Base-by-base conservation (phyloP, 1,139 yeast species). In the Yamadazyma jaroonii region DNA sequence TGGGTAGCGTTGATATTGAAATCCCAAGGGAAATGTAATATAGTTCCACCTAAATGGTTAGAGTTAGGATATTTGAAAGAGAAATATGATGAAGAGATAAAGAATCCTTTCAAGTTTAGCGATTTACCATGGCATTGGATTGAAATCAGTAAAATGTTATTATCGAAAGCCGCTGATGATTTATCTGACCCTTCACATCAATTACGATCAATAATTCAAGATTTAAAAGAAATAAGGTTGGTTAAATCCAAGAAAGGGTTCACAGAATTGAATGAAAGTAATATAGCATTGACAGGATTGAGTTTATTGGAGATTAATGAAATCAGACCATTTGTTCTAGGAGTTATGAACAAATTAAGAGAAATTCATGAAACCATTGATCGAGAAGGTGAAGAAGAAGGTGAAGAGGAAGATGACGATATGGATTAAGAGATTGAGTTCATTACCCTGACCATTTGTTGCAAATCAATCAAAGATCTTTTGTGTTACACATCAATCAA, bases 41-140 rank as follows among this genome's bases (percentile, higher is more conserved):
- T 92, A 3, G 81, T 89, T 6, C 83, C 90, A 9, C 99, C 99
- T 0, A 72, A 67, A 2, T 92, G 99, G 99, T 69, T 92, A n/a
- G 74, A 72, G 11, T 61, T 76, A 36, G 64, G 67, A n/a, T 68
- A 66, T 40, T 59, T 92, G 40, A 74, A 75, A 42, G 70, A 67
- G 5, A 71, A 74, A 37, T 79, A 85, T 49, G 89, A 84, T 9
- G 82, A 77, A 42, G 98, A 92, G 52, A 63, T 79, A 32, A 63
- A 67, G 6, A 57, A 73, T 38, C 74, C 79, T 1, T 70, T 71
- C 27, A 65, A 76, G 42, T 92, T 92, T 53, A 77, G 90, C 35
- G 67, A 72, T 10, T 62, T 92, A 31, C 97, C 97, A 0, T 79
- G 83, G 79, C 79, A 82, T 54, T 92, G 98, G 98, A 65, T 90